Evolutionary conservation across 2,329 filamentous ascomycete species (phyloP).

Genomic region (Didymella arachidicola): DNA sequence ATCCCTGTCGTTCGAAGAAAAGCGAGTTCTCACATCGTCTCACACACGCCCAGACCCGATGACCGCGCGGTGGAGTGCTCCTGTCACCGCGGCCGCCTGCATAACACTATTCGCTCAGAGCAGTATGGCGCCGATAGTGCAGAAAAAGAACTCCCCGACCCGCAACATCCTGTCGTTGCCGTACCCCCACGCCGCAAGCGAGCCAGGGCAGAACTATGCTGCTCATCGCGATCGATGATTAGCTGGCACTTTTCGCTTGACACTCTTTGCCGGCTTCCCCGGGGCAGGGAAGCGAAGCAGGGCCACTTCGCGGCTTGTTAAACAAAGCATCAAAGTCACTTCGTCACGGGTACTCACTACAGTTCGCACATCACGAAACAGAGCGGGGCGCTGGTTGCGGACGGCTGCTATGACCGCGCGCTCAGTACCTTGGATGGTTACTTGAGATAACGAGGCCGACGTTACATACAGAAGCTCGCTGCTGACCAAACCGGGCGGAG

Average conservation of each 20-base stretch:
- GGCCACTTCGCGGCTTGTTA: constrained; percentile 6
- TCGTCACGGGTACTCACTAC: constrained; percentile 30
- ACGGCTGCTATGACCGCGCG: constrained; percentile 37
- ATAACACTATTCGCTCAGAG: constrained; percentile 43
- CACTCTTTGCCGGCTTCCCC: constrained; percentile 44
- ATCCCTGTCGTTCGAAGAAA: constrained; percentile 33
- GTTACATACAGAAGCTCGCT: constrained; percentile 44
- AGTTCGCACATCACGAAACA: constrained; percentile 30
- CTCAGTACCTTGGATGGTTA: constrained; percentile 42
- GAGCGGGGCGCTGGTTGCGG: constrained; percentile 34
- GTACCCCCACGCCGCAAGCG: constrained; percentile 38
- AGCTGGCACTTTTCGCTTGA: constrained; percentile 35
- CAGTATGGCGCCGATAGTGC: constrained; percentile 36
- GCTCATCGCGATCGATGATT: constrained; percentile 19
- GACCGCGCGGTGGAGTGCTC: constrained; percentile 36
- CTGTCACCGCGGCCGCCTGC: constrained; percentile 40
- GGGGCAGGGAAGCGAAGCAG: constrained; percentile 20
- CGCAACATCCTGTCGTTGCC: constrained; percentile 34
- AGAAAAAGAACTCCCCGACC: constrained; percentile 41
- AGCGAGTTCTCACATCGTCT: constrained; percentile 34
- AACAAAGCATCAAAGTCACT: constrained; percentile 27
- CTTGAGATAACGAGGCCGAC: constrained; percentile 46
- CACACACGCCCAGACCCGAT: constrained; percentile 28
- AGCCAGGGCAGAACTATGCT: constrained; percentile 28
- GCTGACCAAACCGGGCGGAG: constrained; percentile 32